Evolutionary conservation across 2,329 filamentous ascomycete species (phyloP).

Genomic region (Trematosphaeria pertusa): DNA sequence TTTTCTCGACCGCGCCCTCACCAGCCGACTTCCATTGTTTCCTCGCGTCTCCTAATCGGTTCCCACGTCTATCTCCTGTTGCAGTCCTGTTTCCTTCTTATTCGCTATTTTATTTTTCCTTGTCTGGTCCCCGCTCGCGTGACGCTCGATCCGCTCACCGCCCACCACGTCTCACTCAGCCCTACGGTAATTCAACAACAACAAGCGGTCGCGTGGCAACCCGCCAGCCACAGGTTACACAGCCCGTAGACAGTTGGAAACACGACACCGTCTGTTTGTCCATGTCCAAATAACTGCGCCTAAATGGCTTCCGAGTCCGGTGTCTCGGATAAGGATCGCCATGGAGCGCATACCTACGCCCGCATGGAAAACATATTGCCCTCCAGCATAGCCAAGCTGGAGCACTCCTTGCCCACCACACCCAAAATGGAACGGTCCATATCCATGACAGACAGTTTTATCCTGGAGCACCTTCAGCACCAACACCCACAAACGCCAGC

Average conservation of each 20-base stretch:
- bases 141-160: conserved; percentile 29
- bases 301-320: conserved; percentile 27
- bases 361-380: conserved; percentile 41
- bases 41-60: conserved; percentile 15
- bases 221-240: conserved; percentile 17
- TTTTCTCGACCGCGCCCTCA: conserved; percentile 3
- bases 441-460: conserved; percentile 45
- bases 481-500: conserved; percentile 14
- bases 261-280: conserved; percentile 12
- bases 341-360: conserved; percentile 13
- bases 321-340: conserved; percentile 22
- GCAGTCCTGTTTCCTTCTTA: conserved; percentile 12
- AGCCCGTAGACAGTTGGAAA: conserved; percentile 8
- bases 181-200: conserved; percentile 21
- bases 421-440: conserved; percentile 39
- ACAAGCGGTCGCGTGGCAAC: conserved; percentile 27
- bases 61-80: no score
- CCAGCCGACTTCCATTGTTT: conserved; percentile 9
- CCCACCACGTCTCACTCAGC: conserved; percentile 17
- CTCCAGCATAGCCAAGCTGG: conserved; percentile 29
- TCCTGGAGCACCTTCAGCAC: conserved; percentile 34
- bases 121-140: conserved; percentile 22
- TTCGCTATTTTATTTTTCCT: conserved; percentile 13
- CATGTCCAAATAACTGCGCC: conserved; percentile 22
- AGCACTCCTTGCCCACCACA: conserved; percentile 29